Evolutionary conservation across 31 red algal genomes (phyloP).

Genomic region (Bonnemaisonia californica): DNA sequence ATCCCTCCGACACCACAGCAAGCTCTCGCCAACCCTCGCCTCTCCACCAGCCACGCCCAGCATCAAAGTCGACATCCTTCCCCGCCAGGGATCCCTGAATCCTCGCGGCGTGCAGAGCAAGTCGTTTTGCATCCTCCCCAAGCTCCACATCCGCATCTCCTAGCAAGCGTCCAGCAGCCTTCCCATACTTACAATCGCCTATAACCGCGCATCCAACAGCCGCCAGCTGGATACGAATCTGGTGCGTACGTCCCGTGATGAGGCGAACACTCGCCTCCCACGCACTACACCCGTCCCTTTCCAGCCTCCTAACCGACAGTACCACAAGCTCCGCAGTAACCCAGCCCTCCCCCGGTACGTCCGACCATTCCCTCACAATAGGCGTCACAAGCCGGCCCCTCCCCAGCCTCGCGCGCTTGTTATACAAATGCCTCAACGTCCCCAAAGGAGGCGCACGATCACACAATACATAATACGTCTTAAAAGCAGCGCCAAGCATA

Average conservation of each 20-base stretch:
- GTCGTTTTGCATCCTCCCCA: constrained; percentile 4
- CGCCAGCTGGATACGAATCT: constrained; percentile 66
- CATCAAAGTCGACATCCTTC: background rate
- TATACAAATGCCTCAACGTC: constrained; percentile 40
- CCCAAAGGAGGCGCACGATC: background rate
- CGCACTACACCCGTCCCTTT: background rate
- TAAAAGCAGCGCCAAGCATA: background rate
- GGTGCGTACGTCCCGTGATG: constrained; percentile 65
- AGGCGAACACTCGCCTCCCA: constrained; percentile 34
- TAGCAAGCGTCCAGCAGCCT: background rate
- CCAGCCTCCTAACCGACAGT: background rate
- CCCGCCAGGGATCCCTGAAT: background rate
- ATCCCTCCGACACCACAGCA: too few species aligned
- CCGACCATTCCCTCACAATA: background rate
- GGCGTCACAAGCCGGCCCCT: constrained; percentile 2
- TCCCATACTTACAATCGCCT: constrained; percentile 52
- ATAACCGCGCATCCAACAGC: constrained; percentile 19
- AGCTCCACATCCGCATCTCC: background rate
- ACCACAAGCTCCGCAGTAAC: constrained; percentile 10
- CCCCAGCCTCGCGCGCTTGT: constrained; percentile 23
- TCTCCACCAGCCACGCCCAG: constrained; percentile 9
- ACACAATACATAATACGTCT: constrained; percentile 36
- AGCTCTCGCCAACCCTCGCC: too few species aligned
- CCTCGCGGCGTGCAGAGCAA: constrained; percentile 7
- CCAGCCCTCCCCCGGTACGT: background rate